These are phyloP conservation scores for Schizothecium vesticola DNA, from an alignment of 495 filamentous ascomycete species.

Conservation along the genomic window DNA sequence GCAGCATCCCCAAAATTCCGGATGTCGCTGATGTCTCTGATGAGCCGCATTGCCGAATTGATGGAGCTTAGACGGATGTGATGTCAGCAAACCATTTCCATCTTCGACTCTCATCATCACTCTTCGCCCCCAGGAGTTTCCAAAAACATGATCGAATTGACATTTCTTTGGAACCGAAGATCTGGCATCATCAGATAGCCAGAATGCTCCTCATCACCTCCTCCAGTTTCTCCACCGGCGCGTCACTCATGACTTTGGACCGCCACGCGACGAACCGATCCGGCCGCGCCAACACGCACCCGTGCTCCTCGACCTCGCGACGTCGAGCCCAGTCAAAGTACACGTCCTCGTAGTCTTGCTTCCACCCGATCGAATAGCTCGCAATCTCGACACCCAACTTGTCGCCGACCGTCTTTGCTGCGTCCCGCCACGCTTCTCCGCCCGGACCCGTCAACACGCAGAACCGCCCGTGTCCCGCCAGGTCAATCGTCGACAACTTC, in stretches of 20 bases:
- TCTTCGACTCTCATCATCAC: neutral
- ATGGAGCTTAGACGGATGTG: neutral
- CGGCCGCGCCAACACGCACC: constrained; percentile 39
- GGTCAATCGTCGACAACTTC: constrained; percentile 34
- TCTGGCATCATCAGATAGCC: neutral
- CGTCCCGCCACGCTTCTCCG: constrained; percentile 30
- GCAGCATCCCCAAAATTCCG: neutral
- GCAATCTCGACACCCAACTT: constrained; percentile 22
- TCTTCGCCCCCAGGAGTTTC: neutral
- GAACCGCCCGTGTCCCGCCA: constrained; percentile 32
- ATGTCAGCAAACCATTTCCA: neutral
- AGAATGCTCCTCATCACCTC: constrained; percentile 21
- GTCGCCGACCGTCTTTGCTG: constrained; percentile 18
- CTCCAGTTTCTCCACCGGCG: constrained; percentile 21
- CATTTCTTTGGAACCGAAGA: neutral
- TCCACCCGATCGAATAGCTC: constrained; percentile 34
- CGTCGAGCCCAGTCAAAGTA: constrained; percentile 34
- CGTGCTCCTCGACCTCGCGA: constrained; percentile 35
- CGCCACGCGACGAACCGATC: constrained; percentile 44
- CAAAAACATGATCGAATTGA: neutral
- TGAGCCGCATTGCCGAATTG: neutral
- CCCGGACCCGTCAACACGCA: constrained; percentile 36
- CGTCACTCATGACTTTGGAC: constrained; percentile 20
- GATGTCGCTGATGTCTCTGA: neutral
- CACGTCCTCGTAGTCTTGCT: constrained; percentile 36